These are phyloP conservation scores for Solanum microdontum DNA, from an alignment of 257 asterid species.

Conservation along the genomic window DNA sequence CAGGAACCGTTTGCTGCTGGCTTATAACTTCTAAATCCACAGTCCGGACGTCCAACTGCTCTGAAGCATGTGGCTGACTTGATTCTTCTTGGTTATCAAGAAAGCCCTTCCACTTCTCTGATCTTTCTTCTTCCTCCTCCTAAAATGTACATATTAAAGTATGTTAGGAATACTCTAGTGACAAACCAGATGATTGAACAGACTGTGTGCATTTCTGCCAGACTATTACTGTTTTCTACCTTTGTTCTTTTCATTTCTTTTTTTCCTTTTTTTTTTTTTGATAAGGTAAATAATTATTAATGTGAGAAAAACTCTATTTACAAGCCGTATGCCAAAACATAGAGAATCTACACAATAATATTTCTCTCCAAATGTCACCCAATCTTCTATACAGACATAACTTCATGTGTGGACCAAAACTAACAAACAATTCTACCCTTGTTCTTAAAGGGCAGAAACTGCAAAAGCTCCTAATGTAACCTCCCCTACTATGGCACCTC, in stretches of 20 bases:
- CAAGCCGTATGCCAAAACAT: background rate
- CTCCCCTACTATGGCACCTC: background rate
- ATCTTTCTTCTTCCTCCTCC: slow-evolving; percentile 92
- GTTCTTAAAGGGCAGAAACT: background rate
- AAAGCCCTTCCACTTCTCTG: slow-evolving; percentile 63
- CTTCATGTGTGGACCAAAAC: background rate
- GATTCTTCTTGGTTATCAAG: slow-evolving; percentile 48
- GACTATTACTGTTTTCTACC: background rate
- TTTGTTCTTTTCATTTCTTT: background rate
- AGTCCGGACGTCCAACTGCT: slow-evolving; percentile 13
- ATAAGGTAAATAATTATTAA: background rate
- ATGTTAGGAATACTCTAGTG: slow-evolving; percentile 1
- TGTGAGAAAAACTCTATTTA: background rate
- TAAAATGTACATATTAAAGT: slow-evolving; percentile 14
- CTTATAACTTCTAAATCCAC: slow-evolving; percentile 27
- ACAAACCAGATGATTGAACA: background rate
- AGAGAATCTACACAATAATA: background rate
- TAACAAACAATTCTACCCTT: background rate
- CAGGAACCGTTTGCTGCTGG: slow-evolving; percentile 14
- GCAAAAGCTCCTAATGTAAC: background rate
- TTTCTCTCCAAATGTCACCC: background rate
- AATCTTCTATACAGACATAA: background rate
- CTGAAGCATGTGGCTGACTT: slow-evolving; percentile 11
- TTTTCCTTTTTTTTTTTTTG: background rate
- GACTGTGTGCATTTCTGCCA: background rate